Evolutionary conservation across 2,329 filamentous ascomycete species (phyloP).

Genomic region (Dactylella cylindrospora): DNA sequence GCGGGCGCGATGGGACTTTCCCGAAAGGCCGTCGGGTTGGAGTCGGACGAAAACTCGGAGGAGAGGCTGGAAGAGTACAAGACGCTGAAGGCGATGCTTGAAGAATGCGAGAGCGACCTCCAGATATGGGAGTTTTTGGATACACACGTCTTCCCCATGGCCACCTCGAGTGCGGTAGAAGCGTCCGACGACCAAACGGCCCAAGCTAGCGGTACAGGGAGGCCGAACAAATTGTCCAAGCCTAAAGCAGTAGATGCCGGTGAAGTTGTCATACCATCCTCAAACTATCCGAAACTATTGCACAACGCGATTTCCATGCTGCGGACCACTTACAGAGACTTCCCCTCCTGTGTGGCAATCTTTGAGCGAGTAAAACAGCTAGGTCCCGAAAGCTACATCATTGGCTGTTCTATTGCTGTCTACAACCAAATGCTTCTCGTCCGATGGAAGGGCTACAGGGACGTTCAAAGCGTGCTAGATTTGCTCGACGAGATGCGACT

Average conservation of each 20-base stretch:
- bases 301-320: constrained; percentile 44
- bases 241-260: no score
- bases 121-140: constrained; percentile 46
- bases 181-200: not conserved
- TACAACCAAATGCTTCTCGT: constrained; percentile 47
- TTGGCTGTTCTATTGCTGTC: constrained; percentile 46
- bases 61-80: constrained; percentile 15
- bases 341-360: constrained; percentile 43
- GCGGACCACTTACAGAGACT: constrained; percentile 44
- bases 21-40: constrained; percentile 9
- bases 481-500: constrained; percentile 48
- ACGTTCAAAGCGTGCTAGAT: constrained; percentile 45
- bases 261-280: constrained; percentile 9
- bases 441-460: constrained; percentile 47
- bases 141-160: constrained; percentile 44
- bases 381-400: constrained; percentile 48
- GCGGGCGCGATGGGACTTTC: constrained; percentile 45
- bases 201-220: not conserved
- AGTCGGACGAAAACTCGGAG: constrained; percentile 9
- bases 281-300: constrained; percentile 46
- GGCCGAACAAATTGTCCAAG: no score
- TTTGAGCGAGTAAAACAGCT: constrained; percentile 47
- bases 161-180: not conserved
- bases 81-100: constrained; percentile 17
- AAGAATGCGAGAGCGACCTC: constrained; percentile 43